Conservation (phyloP, 2,329 filamentous ascomycete genomes). For the Leptographium lundbergii region DNA sequence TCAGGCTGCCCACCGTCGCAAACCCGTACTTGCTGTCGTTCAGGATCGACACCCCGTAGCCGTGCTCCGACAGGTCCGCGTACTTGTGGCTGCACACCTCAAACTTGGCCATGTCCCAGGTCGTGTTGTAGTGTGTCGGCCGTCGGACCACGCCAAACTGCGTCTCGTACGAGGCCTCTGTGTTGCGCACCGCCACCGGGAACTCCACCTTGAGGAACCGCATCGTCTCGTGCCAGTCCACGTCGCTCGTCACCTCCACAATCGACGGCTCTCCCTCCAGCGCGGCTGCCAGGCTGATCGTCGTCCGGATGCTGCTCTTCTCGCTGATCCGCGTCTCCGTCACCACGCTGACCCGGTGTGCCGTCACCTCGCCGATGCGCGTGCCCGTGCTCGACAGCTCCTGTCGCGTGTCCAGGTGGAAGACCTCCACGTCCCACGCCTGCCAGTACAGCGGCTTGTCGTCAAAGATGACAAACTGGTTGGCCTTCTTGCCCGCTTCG, state of each 20-base stretch:
- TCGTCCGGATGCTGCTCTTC: conserved; percentile 73
- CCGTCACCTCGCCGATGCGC: conserved; percentile 55
- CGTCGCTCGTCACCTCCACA: conserved; percentile 68
- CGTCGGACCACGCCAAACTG: conserved; percentile 81
- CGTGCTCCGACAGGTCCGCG: conserved; percentile 56
- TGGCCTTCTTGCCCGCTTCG: conserved; percentile 60
- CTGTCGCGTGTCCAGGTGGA: conserved; percentile 75
- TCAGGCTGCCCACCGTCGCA: conserved; percentile 52
- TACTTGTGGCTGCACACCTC: conserved; percentile 67
- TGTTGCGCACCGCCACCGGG: conserved; percentile 81
- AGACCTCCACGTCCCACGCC: conserved; percentile 96
- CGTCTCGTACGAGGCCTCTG: conserved; percentile 88
- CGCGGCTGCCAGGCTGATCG: conserved; percentile 64
- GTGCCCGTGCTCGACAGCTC: conserved; percentile 60
- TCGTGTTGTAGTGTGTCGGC: conserved; percentile 96
- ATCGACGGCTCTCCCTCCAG: conserved; percentile 52
- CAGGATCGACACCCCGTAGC: conserved; percentile 55
- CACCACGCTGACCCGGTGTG: conserved; percentile 67
- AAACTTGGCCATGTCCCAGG: conserved; percentile 71
- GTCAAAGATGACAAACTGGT: conserved; percentile 89
- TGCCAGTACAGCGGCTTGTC: conserved; percentile 98
- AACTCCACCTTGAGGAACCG: conserved; percentile 99
- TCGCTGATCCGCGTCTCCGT: conserved; percentile 83
- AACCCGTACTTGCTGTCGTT: conserved; percentile 63
- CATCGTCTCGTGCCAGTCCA: conserved; percentile 96